These are phyloP conservation scores for Phytophthora kernoviae DNA, from an alignment of 352 stramenopile species.

Conservation along the genomic window DNA sequence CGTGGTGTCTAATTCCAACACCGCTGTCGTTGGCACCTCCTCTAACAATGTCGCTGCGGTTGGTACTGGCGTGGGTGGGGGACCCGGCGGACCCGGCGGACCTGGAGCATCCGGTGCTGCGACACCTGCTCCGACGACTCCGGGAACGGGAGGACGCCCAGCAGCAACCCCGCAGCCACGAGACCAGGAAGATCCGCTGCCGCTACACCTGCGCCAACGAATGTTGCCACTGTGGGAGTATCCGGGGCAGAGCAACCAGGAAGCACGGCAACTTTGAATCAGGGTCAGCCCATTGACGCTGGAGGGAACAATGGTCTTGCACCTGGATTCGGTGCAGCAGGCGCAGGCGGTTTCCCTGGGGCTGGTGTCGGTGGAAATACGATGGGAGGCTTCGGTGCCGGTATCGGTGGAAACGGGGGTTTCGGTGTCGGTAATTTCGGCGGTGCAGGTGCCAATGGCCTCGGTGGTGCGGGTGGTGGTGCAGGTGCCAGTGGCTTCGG, in stretches of 20 bases:
- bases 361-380: conserved; percentile 6
- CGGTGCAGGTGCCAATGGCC: too few species aligned
- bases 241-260: conserved; percentile 8
- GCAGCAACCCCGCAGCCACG: conserved; percentile 20
- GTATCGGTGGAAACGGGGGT: neutral
- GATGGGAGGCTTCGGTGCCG: conserved; percentile 4
- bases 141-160: conserved; percentile 9
- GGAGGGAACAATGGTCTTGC: neutral
- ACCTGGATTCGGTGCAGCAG: neutral
- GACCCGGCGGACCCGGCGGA: too few species aligned
- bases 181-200: neutral
- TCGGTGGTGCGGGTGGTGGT: too few species aligned
- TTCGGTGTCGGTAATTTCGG: conserved; percentile 1
- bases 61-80: too few species aligned
- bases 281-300: neutral
- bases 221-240: neutral
- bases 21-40: conserved; percentile 15
- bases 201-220: conserved; percentile 25
- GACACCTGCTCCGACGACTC: conserved; percentile 28
- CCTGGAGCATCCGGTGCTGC: too few species aligned
- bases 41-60: neutral
- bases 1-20: conserved; percentile 30
- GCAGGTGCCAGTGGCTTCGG: too few species aligned
- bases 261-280: neutral
- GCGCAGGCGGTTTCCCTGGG: conserved; percentile 8